Evolutionary conservation across 2,329 filamentous ascomycete species (phyloP), one percentile per base, ranked within the genome.

Genomic region (Periconia digitata): DNA sequence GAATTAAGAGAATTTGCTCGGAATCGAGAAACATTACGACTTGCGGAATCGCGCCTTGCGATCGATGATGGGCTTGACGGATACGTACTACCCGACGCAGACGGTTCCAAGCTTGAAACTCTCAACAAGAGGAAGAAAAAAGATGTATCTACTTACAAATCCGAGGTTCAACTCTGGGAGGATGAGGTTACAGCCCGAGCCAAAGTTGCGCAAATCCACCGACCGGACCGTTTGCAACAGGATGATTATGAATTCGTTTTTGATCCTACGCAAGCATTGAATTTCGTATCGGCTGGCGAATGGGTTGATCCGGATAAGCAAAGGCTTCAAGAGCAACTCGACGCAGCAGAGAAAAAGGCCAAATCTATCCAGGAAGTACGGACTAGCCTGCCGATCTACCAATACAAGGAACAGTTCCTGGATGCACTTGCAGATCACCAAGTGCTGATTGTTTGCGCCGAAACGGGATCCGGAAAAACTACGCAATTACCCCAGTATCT

Each of bases 81-180:
- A 2, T 99, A 97, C 72, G 82, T 86, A 56, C 86, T 99, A 76
- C 94, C 92, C 0, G 92, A 96, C 55, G 55, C 62, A 13, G 91
- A 96, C 68, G 96, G 96, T 66, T 92, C 96, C 53, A 97, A 97
- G 69, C 84, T 94, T 54, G 89, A 95, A 20, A 90, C 89, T 0
- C 79, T 99, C 10, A 96, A 86, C 60, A 92, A 92, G 4, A 86
- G 94, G 55, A 91, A 91, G 2, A 85, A 92, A 55, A 86, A 92
- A 55, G 92, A 96, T 68, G 37, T 22, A 20, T 39, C 37, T 22
- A 87, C 86, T 60, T 95, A 90, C 60, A 84, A 96, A 49, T 96
- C 91, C 0, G 94, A 99, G 69, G 89, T 96, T 55, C 92, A 99
- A 53, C 89, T 96, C 64, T 99, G 92, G 92, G 94, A 99, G 69